Base-by-base conservation (phyloP, 1,284 basidiomycete genomes). In the Moesziomyces sp. region DNA sequence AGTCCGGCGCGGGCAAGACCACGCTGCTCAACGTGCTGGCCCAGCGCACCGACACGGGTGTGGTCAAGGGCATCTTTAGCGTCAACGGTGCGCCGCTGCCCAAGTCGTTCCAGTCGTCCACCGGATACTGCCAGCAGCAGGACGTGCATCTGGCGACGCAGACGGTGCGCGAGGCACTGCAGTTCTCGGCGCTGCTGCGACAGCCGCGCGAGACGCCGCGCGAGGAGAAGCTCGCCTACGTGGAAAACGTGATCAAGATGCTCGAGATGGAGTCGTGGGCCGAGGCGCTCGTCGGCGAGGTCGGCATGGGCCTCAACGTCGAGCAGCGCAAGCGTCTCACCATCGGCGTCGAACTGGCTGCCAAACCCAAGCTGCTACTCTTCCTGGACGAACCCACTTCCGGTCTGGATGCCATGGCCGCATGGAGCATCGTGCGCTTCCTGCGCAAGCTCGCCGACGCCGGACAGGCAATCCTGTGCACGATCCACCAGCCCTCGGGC, bases 401-500 rank as follows among this genome's bases (percentile, higher is more conserved):
- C 3, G 79, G 80, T 46, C 60, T 80, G 24, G 78, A 78, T 23
- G 74, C 61, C 19, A 64, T 64, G 61, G 61, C 61, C 21, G 55
- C 68, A 55, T 78, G 77, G 72, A 73, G 72, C n/a, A 72, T 85
- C 33, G 74, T 80, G 18, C 77, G 79, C 3, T 82, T 85, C 74
- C 64, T 85, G 11, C 73, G 80, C 46, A 81, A 84, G 70, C 72
- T 85, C 10, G 82, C 84, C 24, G 54, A 65, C 53, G 68, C 80
- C 55, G 64, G 82, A 44, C 76, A 84, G 43, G 78, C 82, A 18
- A 81, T 85, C 43, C 68, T 85, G 42, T 84, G 82, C 59, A 85
- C 85, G 44, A 80, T 85, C 46, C 85, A 85, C 57, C 85, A 85
- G 65, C 85, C 84, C 1, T 83, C 80, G 21, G 76, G 75, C 33